Percentiles rank a stretch among this genome's conserved stretches.
phyloP scores from a whole-genome alignment of 108 stramenopile genomes.

The Cyclotella baltica region DNA sequence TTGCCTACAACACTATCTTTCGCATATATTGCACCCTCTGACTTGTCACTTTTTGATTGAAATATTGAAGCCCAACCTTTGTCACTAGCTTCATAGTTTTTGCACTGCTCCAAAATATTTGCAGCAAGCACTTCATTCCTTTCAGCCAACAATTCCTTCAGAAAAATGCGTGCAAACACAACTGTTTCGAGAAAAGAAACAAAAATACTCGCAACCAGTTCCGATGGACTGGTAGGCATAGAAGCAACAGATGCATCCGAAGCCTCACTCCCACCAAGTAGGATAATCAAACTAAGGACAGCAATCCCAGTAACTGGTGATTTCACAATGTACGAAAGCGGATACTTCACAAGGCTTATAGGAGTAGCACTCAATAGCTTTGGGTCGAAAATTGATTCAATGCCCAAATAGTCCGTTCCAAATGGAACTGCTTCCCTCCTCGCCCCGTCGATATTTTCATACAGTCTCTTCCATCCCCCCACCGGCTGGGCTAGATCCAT shows the following conservation, averaged over 20 bases:
- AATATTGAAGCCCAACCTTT: slow-evolving; percentile 21
- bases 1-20: slow-evolving; percentile 43
- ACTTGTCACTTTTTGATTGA: slow-evolving; percentile 30
- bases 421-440: slow-evolving; percentile 57
- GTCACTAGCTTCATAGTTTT: slow-evolving; percentile 31
- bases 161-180: slow-evolving; percentile 62
- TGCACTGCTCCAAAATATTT: slow-evolving; percentile 58
- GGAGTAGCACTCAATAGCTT: slow-evolving; percentile 57
- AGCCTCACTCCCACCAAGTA: slow-evolving; percentile 26
- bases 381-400: slow-evolving; percentile 65
- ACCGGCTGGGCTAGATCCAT: slow-evolving; percentile 44
- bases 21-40: slow-evolving; percentile 45
- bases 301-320: slow-evolving; percentile 51
- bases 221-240: slow-evolving; percentile 19
- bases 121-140: slow-evolving; percentile 65
- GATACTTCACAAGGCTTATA: slow-evolving; percentile 65
- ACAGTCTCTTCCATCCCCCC: slow-evolving; percentile 60
- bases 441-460: slow-evolving; percentile 33
- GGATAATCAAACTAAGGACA: slow-evolving; percentile 27
- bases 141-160: slow-evolving; percentile 70
- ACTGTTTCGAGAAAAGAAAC: slow-evolving; percentile 60
- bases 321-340: slow-evolving; percentile 59
- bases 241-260: slow-evolving; percentile 28
- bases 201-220: slow-evolving; percentile 24
- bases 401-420: slow-evolving; percentile 52